A percentile compares a stretch with the other conserved stretches of the same genome.
These are phyloP conservation scores for Aspergillus panamensis DNA, from an alignment of 495 filamentous ascomycete genomes.

Conservation along the genomic window DNA sequence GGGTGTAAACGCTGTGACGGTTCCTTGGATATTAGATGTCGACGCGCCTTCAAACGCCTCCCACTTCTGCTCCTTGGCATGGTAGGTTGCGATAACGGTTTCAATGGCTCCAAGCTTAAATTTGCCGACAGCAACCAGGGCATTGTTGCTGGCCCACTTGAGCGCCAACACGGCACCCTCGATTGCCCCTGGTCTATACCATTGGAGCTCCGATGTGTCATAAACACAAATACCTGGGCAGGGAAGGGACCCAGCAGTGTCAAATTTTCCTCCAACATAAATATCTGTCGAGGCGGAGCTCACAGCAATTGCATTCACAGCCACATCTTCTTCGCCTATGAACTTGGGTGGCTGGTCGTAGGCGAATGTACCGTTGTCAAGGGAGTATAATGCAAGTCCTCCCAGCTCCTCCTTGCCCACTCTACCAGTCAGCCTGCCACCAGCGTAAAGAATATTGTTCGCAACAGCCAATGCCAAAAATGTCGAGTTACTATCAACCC, in stretches of 20 bases:
- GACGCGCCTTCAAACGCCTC: conserved; percentile 59
- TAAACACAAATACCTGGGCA: conserved; percentile 82
- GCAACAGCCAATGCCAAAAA: conserved; percentile 68
- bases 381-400: conserved; percentile 78
- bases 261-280: conserved; percentile 83
- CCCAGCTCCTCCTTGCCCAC: conserved; percentile 58
- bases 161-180: conserved; percentile 65
- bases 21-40: conserved; percentile 63
- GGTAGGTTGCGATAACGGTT: conserved; percentile 71
- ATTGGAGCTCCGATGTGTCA: conserved; percentile 62
- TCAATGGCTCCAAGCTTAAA: conserved; percentile 61
- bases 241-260: conserved; percentile 72
- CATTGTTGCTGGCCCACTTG: conserved; percentile 66
- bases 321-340: conserved; percentile 60
- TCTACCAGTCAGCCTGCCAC: conserved; percentile 71
- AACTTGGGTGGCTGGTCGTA: conserved; percentile 66
- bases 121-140: conserved; percentile 72
- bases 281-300: conserved; percentile 66
- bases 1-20: conserved; percentile 70
- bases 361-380: conserved; percentile 56
- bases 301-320: conserved; percentile 69
- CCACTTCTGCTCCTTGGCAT: conserved; percentile 61
- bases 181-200: conserved; percentile 73
- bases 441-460: conserved; percentile 71
- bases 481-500: conserved; percentile 65